Conservation (phyloP, 495 filamentous ascomycete genomes). For the Neurospora hispaniola region DNA sequence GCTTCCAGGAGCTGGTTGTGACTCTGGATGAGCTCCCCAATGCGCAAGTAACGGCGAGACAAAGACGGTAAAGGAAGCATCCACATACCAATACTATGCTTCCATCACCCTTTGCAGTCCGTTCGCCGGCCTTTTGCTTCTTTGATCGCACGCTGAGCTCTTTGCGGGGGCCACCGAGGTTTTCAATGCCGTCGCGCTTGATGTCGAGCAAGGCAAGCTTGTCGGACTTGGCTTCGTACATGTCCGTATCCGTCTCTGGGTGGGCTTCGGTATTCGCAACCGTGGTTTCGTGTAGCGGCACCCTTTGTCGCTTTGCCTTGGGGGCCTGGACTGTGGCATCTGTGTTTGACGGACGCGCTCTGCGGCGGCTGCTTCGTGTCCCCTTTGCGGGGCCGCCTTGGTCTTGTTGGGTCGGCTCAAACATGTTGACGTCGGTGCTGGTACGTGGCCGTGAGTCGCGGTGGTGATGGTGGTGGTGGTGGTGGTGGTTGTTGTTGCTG, state of each 20-base stretch:
- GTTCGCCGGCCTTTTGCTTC: conserved; percentile 45
- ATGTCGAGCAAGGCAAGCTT: conserved; percentile 28
- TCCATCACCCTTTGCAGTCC: conserved; percentile 47
- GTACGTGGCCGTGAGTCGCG: conserved; percentile 3
- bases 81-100: conserved; percentile 51
- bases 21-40: neutral
- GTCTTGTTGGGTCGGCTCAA: conserved; percentile 1
- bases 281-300: conserved; percentile 47
- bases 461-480: conserved; percentile 1
- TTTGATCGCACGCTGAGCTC: conserved; percentile 54
- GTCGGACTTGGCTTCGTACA: conserved; percentile 36
- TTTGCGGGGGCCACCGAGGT: conserved; percentile 25
- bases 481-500: neutral
- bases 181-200: conserved; percentile 37
- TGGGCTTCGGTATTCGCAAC: conserved; percentile 34
- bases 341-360: conserved; percentile 51
- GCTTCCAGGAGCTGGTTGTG: neutral
- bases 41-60: neutral
- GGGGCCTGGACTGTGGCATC: conserved; percentile 53
- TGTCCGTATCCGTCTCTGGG: conserved; percentile 38
- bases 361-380: conserved; percentile 50
- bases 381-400: conserved; percentile 38
- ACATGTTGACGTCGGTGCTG: neutral
- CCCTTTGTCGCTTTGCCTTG: conserved; percentile 62
- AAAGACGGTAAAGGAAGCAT: neutral